phyloP scores from a whole-genome alignment of 2,329 filamentous ascomycete species.

The Trichophyton equinum region DNA sequence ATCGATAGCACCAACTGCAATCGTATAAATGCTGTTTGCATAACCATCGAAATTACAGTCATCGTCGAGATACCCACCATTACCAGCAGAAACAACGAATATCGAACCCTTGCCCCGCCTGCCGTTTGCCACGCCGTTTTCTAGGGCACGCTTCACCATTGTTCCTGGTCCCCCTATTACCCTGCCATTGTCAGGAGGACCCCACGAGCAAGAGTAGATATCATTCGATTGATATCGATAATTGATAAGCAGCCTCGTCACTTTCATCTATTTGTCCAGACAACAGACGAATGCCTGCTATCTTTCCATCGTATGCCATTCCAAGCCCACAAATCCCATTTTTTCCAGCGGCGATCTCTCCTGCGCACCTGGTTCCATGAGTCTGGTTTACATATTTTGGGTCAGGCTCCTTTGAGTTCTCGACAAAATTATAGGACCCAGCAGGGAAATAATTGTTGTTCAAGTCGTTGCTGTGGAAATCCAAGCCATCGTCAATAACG shows the following conservation, averaged over 20 bases:
- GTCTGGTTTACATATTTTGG: too few relatives aligned
- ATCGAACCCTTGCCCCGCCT: constrained; percentile 73
- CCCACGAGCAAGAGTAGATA: constrained; percentile 99
- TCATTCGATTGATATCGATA: constrained; percentile 84
- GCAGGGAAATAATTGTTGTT: too few relatives aligned
- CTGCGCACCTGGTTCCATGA: too few relatives aligned
- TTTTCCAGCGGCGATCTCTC: too few relatives aligned
- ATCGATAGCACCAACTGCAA: constrained; percentile 92
- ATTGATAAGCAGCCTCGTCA: constrained; percentile 58
- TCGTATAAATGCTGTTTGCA: constrained; percentile 98
- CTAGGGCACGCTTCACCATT: constrained; percentile 77
- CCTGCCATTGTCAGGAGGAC: constrained; percentile 79
- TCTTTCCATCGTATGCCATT: too few relatives aligned
- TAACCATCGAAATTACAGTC: constrained; percentile 95
- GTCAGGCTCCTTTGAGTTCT: too few relatives aligned
- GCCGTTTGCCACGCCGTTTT: constrained; percentile 82
- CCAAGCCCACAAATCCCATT: too few relatives aligned
- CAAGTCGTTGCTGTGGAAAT: too few relatives aligned
- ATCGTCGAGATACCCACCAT: constrained; percentile 71
- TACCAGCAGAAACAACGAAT: constrained; percentile 93
- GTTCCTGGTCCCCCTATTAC: constrained; percentile 91
- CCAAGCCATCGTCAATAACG: too few relatives aligned
- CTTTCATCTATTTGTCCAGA: constrained; percentile 81
- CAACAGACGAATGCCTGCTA: constrained; percentile 73
- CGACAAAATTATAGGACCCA: too few relatives aligned